phyloP scores from a whole-genome alignment of 306 rosid genomes.

The Bauhinia variegata region DNA sequence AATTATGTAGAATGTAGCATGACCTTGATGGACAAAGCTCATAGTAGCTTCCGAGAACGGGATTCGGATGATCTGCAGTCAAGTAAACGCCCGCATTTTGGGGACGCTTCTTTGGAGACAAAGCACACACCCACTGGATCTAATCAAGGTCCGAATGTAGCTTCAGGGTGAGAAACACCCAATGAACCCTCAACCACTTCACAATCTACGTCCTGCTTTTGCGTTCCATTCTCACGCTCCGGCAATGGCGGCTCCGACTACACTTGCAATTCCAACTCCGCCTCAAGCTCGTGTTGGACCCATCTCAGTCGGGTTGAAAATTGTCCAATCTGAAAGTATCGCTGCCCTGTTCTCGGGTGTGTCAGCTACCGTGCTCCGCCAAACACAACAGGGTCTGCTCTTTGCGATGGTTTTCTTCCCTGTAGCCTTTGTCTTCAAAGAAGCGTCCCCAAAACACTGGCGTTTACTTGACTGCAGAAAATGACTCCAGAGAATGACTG shows the following conservation, averaged over 20 bases:
- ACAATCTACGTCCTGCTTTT: slow-evolving; percentile 60
- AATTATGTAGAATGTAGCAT: no score
- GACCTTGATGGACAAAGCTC: no score
- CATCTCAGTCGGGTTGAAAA: slow-evolving; percentile 52
- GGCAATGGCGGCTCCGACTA: slow-evolving; percentile 11
- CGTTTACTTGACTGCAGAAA: no score
- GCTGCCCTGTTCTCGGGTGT: slow-evolving; percentile 70
- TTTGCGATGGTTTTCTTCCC: no score
- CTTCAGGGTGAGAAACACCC: slow-evolving; percentile 64
- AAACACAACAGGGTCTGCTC: no score
- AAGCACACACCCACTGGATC: slow-evolving; percentile 71
- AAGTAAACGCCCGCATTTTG: no score
- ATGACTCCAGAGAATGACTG: no score
- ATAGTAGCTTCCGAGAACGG: no score
- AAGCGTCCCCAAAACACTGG: no score
- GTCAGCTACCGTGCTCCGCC: slow-evolving; percentile 84
- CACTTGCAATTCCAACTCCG: slow-evolving; percentile 6
- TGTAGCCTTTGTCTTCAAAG: no score
- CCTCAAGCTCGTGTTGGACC: slow-evolving; percentile 44
- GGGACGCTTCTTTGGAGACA: no score
- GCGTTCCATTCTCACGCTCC: slow-evolving; percentile 45
- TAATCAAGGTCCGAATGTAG: slow-evolving; percentile 88
- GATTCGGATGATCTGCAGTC: no score
- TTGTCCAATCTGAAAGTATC: slow-evolving; percentile 56
- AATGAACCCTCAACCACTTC: slow-evolving; percentile 22